Conservation (phyloP, 257 asterid species). For the Solanum piurae region DNA sequence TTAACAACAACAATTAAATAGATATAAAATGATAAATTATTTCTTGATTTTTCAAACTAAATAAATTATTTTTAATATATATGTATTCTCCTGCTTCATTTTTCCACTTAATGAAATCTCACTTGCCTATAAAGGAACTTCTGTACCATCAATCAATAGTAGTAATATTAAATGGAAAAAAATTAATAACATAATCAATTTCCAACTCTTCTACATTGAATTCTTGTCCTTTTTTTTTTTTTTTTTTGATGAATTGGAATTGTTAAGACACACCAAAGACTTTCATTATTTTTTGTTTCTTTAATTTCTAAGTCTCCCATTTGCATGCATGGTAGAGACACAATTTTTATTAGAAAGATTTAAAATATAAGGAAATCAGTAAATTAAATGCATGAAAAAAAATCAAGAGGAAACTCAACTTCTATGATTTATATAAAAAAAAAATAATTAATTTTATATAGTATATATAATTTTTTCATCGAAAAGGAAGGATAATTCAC, state of each 20-base stretch:
- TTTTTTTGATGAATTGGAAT: neutral
- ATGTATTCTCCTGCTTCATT: neutral
- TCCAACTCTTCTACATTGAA: neutral
- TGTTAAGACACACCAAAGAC: neutral
- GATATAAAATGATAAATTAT: too few relatives aligned
- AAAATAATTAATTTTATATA: neutral
- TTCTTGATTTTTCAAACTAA: too few relatives aligned
- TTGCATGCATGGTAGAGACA: neutral
- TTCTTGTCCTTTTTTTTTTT: too few relatives aligned
- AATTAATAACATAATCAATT: neutral
- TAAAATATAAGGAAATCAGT: neutral
- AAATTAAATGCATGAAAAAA: neutral
- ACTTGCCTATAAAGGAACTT: neutral
- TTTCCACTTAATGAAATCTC: neutral
- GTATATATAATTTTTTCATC: neutral
- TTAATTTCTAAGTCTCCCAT: neutral
- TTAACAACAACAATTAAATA: accelerated
- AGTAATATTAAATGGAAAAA: neutral
- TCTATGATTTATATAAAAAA: neutral
- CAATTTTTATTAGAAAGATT: neutral
- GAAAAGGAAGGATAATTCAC: neutral
- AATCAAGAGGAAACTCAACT: neutral
- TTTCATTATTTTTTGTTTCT: neutral
- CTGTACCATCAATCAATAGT: neutral
- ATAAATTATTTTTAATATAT: too few relatives aligned